A percentile compares a stretch with the other conserved stretches of the same genome.
Evolutionary conservation across 768 basidiomycete genomes (phyloP).

Genomic region (Mycena crocata): DNA sequence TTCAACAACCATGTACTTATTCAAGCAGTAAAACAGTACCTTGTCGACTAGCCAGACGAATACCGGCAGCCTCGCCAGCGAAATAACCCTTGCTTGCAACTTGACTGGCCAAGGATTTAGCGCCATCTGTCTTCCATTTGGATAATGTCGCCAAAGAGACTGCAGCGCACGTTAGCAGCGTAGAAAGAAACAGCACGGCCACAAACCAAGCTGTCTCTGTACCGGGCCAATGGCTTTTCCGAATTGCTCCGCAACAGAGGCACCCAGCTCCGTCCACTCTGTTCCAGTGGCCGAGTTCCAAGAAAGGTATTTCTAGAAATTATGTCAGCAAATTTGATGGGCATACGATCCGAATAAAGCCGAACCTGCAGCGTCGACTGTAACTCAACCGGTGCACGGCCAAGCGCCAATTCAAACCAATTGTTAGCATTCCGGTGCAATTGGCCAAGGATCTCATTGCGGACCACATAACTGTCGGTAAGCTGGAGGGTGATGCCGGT

Average conservation of each 20-base stretch:
- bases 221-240: constrained; percentile 84
- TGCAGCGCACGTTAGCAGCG: constrained; percentile 37
- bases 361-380: constrained; percentile 91
- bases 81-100: constrained; percentile 93
- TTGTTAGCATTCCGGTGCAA: constrained; percentile 77
- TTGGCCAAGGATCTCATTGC: constrained; percentile 85
- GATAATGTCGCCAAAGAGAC: constrained; percentile 67
- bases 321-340: constrained; percentile 8
- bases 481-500: constrained; percentile 81
- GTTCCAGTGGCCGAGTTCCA: constrained; percentile 75
- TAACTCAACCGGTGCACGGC: constrained; percentile 90
- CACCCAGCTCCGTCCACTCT: constrained; percentile 89
- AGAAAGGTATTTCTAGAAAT: constrained; percentile 85
- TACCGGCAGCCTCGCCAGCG: constrained; percentile 86
- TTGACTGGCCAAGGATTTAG: constrained; percentile 85
- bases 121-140: constrained; percentile 81
- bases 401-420: constrained; percentile 91
- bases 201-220: constrained; percentile 79
- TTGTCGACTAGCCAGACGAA: constrained; percentile 74
- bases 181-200: background rate
- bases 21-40: constrained; percentile 54
- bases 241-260: constrained; percentile 88
- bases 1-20: constrained; percentile 4
- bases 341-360: constrained; percentile 18
- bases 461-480: constrained; percentile 85